A percentile compares a stretch with the other conserved stretches of the same genome.
Conservation (phyloP, 441 rosid genomes). For the Pelargonium australe region DNA sequence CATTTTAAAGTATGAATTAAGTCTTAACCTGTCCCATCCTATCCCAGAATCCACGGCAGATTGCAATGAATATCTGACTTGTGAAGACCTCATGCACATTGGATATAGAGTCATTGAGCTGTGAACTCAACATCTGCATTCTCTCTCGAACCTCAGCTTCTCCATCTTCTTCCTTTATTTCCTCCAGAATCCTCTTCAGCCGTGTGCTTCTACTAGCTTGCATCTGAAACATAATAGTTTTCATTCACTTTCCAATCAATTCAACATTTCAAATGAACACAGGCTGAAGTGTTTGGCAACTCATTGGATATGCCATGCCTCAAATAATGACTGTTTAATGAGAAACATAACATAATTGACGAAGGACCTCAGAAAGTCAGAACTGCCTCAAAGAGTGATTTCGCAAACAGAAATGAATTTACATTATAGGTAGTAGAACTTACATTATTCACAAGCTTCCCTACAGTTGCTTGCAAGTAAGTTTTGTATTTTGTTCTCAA, state of each 20-base stretch:
- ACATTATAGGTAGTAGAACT: slow-evolving; percentile 19
- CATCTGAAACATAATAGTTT: slow-evolving; percentile 35
- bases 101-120: slow-evolving; percentile 60
- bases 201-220: slow-evolving; percentile 66
- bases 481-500: slow-evolving; percentile 89
- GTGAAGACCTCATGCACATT: slow-evolving; percentile 77
- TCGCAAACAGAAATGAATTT: background rate
- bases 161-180: slow-evolving; percentile 83
- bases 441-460: slow-evolving; percentile 82
- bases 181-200: slow-evolving; percentile 79
- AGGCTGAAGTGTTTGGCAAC: background rate
- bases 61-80: slow-evolving; percentile 70
- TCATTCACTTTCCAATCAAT: background rate
- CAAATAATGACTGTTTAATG: no score
- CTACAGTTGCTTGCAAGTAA: slow-evolving; percentile 81
- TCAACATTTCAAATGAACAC: background rate
- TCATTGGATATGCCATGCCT: no score
- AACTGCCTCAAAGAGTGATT: slow-evolving; percentile 1
- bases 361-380: no score
- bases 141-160: slow-evolving; percentile 80
- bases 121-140: slow-evolving; percentile 71
- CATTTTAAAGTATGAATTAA: background rate
- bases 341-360: no score
- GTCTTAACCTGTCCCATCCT: slow-evolving; percentile 79
- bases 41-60: slow-evolving; percentile 90